Evolutionary conservation across 2,329 filamentous ascomycete genomes (phyloP).

Genomic region (Bretziella fagacearum): DNA sequence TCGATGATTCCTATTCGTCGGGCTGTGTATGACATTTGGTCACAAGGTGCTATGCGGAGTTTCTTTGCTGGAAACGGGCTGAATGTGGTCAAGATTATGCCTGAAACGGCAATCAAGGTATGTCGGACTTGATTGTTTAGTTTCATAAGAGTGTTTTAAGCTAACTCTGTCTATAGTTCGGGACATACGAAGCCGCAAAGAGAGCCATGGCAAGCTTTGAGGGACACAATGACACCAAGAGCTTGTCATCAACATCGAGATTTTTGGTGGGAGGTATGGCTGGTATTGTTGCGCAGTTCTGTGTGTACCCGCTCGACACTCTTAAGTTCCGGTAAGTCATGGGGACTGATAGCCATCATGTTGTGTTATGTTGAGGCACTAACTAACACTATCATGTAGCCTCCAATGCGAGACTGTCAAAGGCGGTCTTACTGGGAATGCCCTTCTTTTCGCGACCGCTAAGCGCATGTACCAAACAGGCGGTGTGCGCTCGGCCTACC

Average conservation of each 20-base stretch:
- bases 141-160: not conserved
- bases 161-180: constrained; percentile 39
- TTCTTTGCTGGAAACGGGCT: constrained; percentile 64
- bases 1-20: constrained; percentile 65
- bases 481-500: constrained; percentile 64
- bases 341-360: not conserved
- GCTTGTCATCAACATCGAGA: constrained; percentile 69
- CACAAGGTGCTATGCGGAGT: constrained; percentile 8
- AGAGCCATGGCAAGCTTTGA: constrained; percentile 70
- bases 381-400: constrained; percentile 29
- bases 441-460: constrained; percentile 65
- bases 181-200: constrained; percentile 91
- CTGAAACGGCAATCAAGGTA: constrained; percentile 84
- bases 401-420: constrained; percentile 91
- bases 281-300: constrained; percentile 90
- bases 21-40: constrained; percentile 19
- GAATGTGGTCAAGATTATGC: constrained; percentile 96
- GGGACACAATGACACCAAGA: constrained; percentile 66
- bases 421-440: constrained; percentile 67
- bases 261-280: constrained; percentile 82
- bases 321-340: constrained; percentile 45
- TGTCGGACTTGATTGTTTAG: not conserved
- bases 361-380: not conserved
- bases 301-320: constrained; percentile 85
- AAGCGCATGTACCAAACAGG: constrained; percentile 71